These are phyloP conservation scores for Arachis hypogaea DNA, from an alignment of 306 rosid genomes.

Conservation along the genomic window DNA sequence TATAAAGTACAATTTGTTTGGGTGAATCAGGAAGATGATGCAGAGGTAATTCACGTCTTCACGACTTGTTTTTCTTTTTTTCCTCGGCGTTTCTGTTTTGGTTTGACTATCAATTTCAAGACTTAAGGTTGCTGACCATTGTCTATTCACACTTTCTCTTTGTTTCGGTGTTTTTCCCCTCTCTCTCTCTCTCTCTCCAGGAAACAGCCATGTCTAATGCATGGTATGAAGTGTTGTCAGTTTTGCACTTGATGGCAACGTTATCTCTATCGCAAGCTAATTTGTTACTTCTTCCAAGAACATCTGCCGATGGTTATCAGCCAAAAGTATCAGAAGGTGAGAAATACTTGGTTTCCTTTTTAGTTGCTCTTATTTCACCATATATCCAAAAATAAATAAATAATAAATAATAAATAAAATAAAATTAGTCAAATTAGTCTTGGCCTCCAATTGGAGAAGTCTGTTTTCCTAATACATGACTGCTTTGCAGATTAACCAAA, in stretches of 20 bases:
- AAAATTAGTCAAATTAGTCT: slow-evolving; percentile 17
- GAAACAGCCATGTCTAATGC: slow-evolving; percentile 81
- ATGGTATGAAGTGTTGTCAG: slow-evolving; percentile 95
- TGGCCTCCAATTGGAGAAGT: slow-evolving; percentile 4
- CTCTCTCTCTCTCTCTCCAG: slow-evolving; percentile 65
- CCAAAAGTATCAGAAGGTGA: slow-evolving; percentile 90
- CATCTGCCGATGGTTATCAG: slow-evolving; percentile 75
- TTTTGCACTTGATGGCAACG: slow-evolving; percentile 91
- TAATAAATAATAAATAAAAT: neutral
- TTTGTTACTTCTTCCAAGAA: slow-evolving; percentile 90
- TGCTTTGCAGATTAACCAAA: slow-evolving; percentile 7
- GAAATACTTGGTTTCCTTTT: slow-evolving; percentile 32
- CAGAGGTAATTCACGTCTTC: slow-evolving; percentile 55
- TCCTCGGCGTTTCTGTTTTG: slow-evolving; percentile 16
- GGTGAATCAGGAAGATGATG: slow-evolving; percentile 93
- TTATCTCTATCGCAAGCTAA: slow-evolving; percentile 82
- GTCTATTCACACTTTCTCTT: neutral
- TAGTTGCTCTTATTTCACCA: slow-evolving; percentile 15
- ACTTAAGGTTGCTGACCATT: slow-evolving; percentile 29
- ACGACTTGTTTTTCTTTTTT: neutral
- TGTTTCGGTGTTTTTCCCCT: slow-evolving; percentile 27
- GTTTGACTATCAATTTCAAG: slow-evolving; percentile 31
- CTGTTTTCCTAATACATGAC: neutral
- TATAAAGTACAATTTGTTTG: slow-evolving; percentile 86
- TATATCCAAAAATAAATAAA: neutral